Evolutionary conservation across 129 eudicot species (phyloP).

Genomic region (Kitagawia praeruptora): DNA sequence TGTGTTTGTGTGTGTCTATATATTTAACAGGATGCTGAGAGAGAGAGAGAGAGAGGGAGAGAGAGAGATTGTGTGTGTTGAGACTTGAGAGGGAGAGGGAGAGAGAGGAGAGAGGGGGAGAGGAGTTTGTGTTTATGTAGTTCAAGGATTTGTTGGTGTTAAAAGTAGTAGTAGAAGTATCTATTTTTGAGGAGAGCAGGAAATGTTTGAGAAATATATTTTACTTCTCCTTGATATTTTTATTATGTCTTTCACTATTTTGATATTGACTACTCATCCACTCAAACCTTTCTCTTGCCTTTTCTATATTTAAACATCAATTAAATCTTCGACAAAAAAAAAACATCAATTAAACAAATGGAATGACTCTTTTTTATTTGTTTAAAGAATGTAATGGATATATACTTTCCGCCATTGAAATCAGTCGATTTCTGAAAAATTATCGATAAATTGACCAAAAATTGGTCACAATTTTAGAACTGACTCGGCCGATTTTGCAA

Average conservation of each 20-base stretch:
- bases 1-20: too few species aligned
- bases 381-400: too few species aligned
- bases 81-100: not conserved
- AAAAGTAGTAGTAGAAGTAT: not conserved
- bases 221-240: not conserved
- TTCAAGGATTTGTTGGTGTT: not conserved
- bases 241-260: not conserved
- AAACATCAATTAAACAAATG: too few species aligned
- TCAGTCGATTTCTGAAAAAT: too few species aligned
- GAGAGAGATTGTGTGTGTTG: not conserved
- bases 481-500: too few species aligned
- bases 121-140: not conserved
- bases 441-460: too few species aligned
- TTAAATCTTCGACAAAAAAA: too few species aligned
- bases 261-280: conserved; percentile 2
- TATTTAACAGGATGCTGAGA: too few species aligned
- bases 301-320: not conserved
- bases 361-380: too few species aligned
- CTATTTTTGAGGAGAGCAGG: not conserved
- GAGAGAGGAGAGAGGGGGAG: not conserved
- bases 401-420: too few species aligned
- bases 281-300: not conserved
- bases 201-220: not conserved
- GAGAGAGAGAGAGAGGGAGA: not conserved
- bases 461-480: too few species aligned